These are phyloP conservation scores for Saposhnikovia divaricata DNA, from an alignment of 129 eudicot species.

Conservation along the genomic window DNA sequence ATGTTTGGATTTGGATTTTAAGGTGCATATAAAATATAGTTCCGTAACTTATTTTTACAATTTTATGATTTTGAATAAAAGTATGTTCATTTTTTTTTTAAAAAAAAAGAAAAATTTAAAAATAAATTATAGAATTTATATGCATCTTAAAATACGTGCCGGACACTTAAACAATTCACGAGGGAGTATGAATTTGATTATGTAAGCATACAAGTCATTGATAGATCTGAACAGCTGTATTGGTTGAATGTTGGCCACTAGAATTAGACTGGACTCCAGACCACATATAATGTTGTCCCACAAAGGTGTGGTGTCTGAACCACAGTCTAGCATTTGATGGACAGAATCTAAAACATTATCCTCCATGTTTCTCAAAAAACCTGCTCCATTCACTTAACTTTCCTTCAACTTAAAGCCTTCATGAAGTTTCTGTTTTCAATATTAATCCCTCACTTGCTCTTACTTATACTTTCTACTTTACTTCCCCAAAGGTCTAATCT, in stretches of 20 bases:
- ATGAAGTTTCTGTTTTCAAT: background rate
- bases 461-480: background rate
- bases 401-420: background rate
- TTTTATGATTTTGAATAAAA: too few relatives aligned
- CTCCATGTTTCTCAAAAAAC: background rate
- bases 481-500: background rate
- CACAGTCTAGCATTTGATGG: background rate
- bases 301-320: constrained; percentile 7
- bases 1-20: too few relatives aligned
- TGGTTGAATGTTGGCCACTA: background rate
- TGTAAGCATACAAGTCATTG: background rate
- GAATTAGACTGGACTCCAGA: background rate
- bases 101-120: too few relatives aligned
- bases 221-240: background rate
- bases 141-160: too few relatives aligned
- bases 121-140: too few relatives aligned
- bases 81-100: too few relatives aligned
- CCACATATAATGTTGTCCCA: background rate
- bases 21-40: too few relatives aligned
- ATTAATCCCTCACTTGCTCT: background rate
- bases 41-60: too few relatives aligned
- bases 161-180: too few relatives aligned
- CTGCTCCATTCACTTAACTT: constrained; percentile 8
- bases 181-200: background rate
- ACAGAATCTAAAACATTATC: constrained; percentile 4